Evolutionary conservation across 169 alveolate species (phyloP).

Genomic region (Eimeria praecox): DNA sequence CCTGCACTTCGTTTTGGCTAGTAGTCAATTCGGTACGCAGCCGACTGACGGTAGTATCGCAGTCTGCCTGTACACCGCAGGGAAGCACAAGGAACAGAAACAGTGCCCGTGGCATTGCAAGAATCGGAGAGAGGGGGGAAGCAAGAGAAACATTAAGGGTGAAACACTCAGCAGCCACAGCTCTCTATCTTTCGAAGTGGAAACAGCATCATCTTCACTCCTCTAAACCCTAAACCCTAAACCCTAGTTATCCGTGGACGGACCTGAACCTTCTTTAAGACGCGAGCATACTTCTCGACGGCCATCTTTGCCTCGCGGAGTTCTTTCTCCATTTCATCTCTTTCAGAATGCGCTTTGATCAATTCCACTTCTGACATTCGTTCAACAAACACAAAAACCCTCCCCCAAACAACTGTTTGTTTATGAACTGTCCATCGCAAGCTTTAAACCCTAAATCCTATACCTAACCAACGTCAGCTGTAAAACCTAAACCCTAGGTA

Average conservation of each 20-base stretch:
- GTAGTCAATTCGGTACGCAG: constrained; percentile 46
- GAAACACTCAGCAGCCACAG: neutral
- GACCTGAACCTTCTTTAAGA: constrained; percentile 43
- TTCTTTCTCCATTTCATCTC: constrained; percentile 71
- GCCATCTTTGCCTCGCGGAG: constrained; percentile 28
- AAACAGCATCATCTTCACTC: neutral
- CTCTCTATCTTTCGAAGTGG: neutral
- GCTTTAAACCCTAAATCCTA: too few relatives aligned
- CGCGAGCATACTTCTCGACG: constrained; percentile 32
- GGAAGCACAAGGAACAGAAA: neutral
- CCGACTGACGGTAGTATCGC: constrained; percentile 31
- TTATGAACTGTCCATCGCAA: too few relatives aligned
- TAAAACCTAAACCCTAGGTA: neutral
- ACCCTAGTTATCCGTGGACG: neutral
- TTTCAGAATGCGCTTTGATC: constrained; percentile 54
- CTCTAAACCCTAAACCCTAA: neutral
- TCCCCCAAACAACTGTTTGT: constrained; percentile 15
- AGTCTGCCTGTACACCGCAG: constrained; percentile 64
- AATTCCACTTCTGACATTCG: constrained; percentile 35
- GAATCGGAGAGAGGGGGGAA: too few relatives aligned
- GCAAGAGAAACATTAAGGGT: neutral
- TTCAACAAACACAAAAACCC: neutral
- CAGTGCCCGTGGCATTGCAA: neutral
- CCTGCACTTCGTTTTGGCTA: constrained; percentile 7
- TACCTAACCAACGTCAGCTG: neutral